Evolutionary conservation across 345 rosid species (phyloP).

Genomic region (Lumnitzera racemosa): DNA sequence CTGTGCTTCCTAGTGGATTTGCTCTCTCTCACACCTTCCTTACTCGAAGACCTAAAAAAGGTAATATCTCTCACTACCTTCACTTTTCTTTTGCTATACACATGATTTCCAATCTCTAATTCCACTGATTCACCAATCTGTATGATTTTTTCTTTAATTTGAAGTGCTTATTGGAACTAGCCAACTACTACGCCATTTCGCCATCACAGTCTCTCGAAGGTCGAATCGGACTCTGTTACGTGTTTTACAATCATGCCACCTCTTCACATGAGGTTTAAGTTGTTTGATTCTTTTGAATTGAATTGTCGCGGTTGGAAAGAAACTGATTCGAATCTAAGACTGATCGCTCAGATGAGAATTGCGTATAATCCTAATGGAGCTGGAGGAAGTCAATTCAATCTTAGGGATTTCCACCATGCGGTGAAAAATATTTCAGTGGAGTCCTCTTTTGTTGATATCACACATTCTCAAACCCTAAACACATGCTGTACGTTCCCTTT

Average conservation of each 20-base stretch:
- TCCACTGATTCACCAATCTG: not conserved
- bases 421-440: slow-evolving; percentile 58
- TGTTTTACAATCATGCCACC: slow-evolving; percentile 38
- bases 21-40: slow-evolving; percentile 47
- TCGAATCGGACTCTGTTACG: slow-evolving; percentile 62
- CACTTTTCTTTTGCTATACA: not conserved
- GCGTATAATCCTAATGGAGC: slow-evolving; percentile 54
- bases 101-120: slow-evolving; percentile 10
- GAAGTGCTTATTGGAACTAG: slow-evolving; percentile 65
- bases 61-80: slow-evolving; percentile 14
- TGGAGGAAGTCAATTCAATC: slow-evolving; percentile 25
- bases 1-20: slow-evolving; percentile 72
- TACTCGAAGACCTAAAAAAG: slow-evolving; percentile 61
- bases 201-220: slow-evolving; percentile 37
- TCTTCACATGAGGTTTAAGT: slow-evolving; percentile 46
- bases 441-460: slow-evolving; percentile 49
- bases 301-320: not conserved
- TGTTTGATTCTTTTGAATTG: not conserved
- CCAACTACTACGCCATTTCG: slow-evolving; percentile 54
- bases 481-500: slow-evolving; percentile 26
- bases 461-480: slow-evolving; percentile 36
- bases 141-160: not conserved
- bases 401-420: slow-evolving; percentile 77
- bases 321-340: slow-evolving; percentile 2
- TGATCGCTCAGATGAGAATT: slow-evolving; percentile 41